These are phyloP conservation scores for Lepraria neglecta DNA, from an alignment of 495 filamentous ascomycete genomes.

Conservation along the genomic window DNA sequence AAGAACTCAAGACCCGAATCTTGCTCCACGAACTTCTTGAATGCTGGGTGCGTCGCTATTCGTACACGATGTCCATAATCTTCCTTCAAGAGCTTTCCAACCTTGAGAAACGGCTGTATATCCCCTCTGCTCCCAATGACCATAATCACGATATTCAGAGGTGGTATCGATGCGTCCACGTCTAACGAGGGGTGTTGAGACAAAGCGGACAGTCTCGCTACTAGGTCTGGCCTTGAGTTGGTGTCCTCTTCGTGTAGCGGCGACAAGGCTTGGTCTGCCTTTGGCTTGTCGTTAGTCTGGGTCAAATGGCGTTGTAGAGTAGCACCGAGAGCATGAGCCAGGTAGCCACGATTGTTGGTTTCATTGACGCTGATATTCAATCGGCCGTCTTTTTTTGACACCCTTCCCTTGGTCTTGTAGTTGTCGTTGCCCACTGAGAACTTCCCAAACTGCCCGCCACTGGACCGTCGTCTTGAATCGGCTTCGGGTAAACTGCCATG, in stretches of 20 bases:
- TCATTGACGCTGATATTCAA: slow-evolving; percentile 65
- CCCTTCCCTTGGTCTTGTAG: slow-evolving; percentile 57
- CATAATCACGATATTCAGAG: slow-evolving; percentile 70
- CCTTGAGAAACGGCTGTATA: slow-evolving; percentile 68
- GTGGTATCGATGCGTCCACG: slow-evolving; percentile 33
- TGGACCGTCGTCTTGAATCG: slow-evolving; percentile 7
- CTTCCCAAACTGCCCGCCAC: slow-evolving; percentile 14
- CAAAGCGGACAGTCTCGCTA: slow-evolving; percentile 26
- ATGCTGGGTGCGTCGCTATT: slow-evolving; percentile 56
- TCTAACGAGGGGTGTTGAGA: slow-evolving; percentile 22
- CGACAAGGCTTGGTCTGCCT: slow-evolving; percentile 7
- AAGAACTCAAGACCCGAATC: slow-evolving; percentile 56
- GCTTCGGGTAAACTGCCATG: not conserved
- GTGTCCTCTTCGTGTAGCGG: slow-evolving; percentile 21
- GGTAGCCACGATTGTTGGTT: slow-evolving; percentile 56
- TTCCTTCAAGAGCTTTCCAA: slow-evolving; percentile 61
- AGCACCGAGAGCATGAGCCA: slow-evolving; percentile 62
- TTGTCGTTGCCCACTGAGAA: slow-evolving; percentile 57
- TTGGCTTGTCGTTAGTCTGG: not conserved
- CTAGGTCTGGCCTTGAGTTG: slow-evolving; percentile 16
- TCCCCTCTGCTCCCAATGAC: slow-evolving; percentile 72
- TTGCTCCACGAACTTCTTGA: slow-evolving; percentile 50
- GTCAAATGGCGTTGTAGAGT: slow-evolving; percentile 41
- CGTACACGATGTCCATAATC: slow-evolving; percentile 49
- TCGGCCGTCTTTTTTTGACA: slow-evolving; percentile 63